A percentile compares a stretch with the other conserved stretches of the same genome.
These are phyloP conservation scores for Geosmithia morbida DNA, from an alignment of 2,329 filamentous ascomycete genomes.

Conservation along the genomic window DNA sequence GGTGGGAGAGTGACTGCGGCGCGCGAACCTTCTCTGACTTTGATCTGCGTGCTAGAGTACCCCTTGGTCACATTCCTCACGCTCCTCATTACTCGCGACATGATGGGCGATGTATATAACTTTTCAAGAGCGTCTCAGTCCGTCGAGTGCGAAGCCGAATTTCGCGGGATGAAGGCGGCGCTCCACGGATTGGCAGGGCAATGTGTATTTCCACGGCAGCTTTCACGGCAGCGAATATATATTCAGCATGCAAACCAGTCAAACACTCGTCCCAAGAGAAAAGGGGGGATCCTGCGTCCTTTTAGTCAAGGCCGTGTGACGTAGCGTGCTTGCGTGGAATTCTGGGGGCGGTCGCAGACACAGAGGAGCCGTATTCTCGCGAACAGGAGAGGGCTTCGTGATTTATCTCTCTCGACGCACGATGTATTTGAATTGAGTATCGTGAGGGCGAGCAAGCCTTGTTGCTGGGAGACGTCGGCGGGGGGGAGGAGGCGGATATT, in stretches of 20 bases:
- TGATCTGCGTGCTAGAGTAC: slow-evolving; percentile 91
- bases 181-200: neutral
- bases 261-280: neutral
- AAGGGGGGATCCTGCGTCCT: neutral
- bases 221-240: neutral
- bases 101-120: slow-evolving; percentile 25
- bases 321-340: slow-evolving; percentile 4
- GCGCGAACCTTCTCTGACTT: slow-evolving; percentile 83
- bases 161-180: neutral
- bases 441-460: no score
- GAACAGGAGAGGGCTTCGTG: neutral
- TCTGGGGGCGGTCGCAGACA: neutral
- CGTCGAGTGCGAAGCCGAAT: neutral
- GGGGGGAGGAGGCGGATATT: no score
- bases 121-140: no score
- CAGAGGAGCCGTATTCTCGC: neutral
- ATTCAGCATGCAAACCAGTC: neutral
- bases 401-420: no score
- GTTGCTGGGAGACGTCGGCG: no score
- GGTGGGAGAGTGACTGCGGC: neutral
- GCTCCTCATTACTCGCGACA: slow-evolving; percentile 95
- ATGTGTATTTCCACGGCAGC: neutral
- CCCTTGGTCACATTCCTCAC: slow-evolving; percentile 99
- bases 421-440: no score
- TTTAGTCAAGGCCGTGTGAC: slow-evolving; percentile 1